Percentiles rank a stretch among this genome's conserved stretches.
Evolutionary conservation across 2,329 filamentous ascomycete genomes (phyloP).

Genomic region (Gliomastix tumulicola): DNA sequence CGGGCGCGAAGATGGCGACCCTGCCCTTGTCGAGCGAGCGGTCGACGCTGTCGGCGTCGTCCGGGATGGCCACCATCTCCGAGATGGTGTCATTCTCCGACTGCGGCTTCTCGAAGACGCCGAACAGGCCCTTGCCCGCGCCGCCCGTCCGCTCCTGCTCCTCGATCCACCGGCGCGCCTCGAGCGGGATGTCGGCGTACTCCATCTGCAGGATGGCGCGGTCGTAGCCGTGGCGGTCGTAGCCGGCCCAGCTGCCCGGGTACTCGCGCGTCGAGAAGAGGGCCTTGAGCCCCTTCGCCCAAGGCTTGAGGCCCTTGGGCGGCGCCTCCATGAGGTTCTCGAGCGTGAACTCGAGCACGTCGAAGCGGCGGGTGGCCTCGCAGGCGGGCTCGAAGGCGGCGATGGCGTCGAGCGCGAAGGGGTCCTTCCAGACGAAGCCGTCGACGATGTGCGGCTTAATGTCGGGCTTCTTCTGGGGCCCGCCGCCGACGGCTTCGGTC

Average conservation of each 20-base stretch:
- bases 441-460: conserved; percentile 24
- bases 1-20: conserved; percentile 44
- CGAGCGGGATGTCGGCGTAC: conserved; percentile 31
- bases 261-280: conserved; percentile 33
- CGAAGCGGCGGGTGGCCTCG: conserved; percentile 23
- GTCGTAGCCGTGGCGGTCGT: conserved; percentile 43
- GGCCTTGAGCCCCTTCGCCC: conserved; percentile 28
- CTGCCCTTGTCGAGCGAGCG: conserved; percentile 20
- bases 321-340: conserved; percentile 29
- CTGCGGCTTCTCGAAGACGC: conserved; percentile 29
- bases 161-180: conserved; percentile 41
- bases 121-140: conserved; percentile 29
- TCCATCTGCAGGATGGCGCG: conserved; percentile 40
- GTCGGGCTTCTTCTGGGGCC: conserved; percentile 11
- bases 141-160: conserved; percentile 25
- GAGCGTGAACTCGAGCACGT: conserved; percentile 32
- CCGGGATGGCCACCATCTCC: conserved; percentile 21
- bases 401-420: conserved; percentile 22
- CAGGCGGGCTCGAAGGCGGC: conserved; percentile 24
- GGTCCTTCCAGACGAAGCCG: conserved; percentile 32
- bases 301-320: conserved; percentile 30
- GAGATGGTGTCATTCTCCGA: conserved; percentile 31
- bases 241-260: conserved; percentile 44
- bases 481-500: conserved; percentile 18
- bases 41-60: conserved; percentile 15